These are phyloP conservation scores for Tricharina praecox DNA, from an alignment of 495 filamentous ascomycete species.

Conservation along the genomic window DNA sequence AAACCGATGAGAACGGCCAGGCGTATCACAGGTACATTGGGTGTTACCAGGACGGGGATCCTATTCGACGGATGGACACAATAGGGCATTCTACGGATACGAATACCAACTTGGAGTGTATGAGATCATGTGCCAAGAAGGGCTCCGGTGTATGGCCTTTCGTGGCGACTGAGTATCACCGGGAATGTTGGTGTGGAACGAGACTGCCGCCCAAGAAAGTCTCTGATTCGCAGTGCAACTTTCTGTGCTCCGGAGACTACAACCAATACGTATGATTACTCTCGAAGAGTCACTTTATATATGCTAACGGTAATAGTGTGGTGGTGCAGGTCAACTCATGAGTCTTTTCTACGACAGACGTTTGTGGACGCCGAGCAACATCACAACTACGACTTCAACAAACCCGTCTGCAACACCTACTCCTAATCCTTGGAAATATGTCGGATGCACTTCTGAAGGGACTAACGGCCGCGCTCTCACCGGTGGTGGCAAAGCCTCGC, in stretches of 20 bases:
- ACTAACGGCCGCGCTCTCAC: constrained; percentile 14
- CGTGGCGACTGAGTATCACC: constrained; percentile 28
- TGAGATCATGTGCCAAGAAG: constrained; percentile 16
- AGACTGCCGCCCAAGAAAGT: constrained; percentile 22
- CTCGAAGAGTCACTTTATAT: background rate
- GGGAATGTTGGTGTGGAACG: constrained; percentile 30
- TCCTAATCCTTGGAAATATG: constrained; percentile 6
- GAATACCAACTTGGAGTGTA: constrained; percentile 26
- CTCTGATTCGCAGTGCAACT: constrained; percentile 27
- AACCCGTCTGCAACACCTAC: constrained; percentile 2
- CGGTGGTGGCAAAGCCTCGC: constrained; percentile 7
- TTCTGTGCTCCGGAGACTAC: constrained; percentile 27
- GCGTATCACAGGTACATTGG: constrained; percentile 26
- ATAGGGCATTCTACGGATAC: constrained; percentile 16
- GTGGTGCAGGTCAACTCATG: constrained; percentile 30
- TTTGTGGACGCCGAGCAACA: constrained; percentile 9
- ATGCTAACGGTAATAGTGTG: constrained; percentile 21
- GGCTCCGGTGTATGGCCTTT: constrained; percentile 17
- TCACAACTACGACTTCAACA: background rate
- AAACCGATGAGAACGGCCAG: constrained; percentile 10
- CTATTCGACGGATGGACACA: constrained; percentile 24
- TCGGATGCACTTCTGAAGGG: constrained; percentile 20
- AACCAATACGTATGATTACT: constrained; percentile 17
- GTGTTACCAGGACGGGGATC: constrained; percentile 27
- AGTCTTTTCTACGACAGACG: constrained; percentile 30